Conservation (phyloP, 257 asterid genomes). For the Solanum verrucosum region DNA sequence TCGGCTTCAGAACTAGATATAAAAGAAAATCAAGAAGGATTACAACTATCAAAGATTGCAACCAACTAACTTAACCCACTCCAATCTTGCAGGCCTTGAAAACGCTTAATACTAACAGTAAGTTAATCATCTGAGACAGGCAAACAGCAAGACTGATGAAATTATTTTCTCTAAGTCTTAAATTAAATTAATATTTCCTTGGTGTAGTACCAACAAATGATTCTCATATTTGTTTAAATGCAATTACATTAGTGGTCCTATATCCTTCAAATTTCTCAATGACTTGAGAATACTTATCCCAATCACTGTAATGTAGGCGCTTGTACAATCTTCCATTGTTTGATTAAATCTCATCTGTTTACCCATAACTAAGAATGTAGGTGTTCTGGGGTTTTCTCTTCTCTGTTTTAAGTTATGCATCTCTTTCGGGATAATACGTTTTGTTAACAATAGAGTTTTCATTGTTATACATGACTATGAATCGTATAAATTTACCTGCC, state of each 20-base stretch:
- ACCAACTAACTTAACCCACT: background rate
- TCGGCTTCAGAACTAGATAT: background rate
- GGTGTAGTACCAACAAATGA: background rate
- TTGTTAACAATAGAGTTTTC: background rate
- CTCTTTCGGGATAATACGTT: background rate
- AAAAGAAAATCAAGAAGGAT: background rate
- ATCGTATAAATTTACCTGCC: slow-evolving; percentile 36
- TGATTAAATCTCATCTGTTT: background rate
- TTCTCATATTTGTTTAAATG: background rate
- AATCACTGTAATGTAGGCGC: background rate
- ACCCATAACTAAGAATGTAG: background rate
- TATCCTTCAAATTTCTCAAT: background rate
- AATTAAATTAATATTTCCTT: background rate
- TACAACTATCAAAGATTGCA: background rate
- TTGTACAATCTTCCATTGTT: background rate
- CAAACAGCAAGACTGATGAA: background rate
- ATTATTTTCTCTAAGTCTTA: background rate
- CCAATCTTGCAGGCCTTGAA: background rate
- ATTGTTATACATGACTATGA: background rate
- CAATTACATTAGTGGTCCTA: background rate
- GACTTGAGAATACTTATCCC: background rate
- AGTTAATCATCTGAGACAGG: background rate
- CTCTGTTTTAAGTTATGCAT: background rate
- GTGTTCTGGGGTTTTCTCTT: background rate
- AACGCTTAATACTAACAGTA: background rate